phyloP scores from a whole-genome alignment of 176 grass and related monocot genomes.

The Phyllostachys edulis region DNA sequence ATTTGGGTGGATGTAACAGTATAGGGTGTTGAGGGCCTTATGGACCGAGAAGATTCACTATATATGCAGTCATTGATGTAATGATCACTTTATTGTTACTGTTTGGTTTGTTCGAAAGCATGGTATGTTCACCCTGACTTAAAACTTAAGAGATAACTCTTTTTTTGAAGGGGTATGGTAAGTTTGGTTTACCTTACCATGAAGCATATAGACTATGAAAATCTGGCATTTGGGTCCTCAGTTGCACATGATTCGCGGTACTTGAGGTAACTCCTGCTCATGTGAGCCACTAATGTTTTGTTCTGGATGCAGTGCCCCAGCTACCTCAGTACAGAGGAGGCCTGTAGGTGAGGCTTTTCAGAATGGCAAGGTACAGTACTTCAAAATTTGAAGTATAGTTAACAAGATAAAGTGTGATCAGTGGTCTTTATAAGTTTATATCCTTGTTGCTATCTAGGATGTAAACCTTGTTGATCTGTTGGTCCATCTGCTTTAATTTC shows the following conservation, averaged over 20 bases:
- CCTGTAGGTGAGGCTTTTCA: constrained; percentile 41
- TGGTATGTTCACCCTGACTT: constrained; percentile 47
- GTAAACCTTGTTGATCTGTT: background rate
- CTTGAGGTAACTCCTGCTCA: constrained; percentile 27
- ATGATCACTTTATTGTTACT: constrained; percentile 26
- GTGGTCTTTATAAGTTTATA: background rate
- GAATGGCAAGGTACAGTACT: constrained; percentile 39
- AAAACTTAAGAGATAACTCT: background rate
- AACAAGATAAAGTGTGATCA: background rate
- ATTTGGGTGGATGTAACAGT: constrained; percentile 27
- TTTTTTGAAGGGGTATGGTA: constrained; percentile 23
- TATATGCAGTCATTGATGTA: constrained; percentile 29
- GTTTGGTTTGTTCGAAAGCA: constrained; percentile 43
- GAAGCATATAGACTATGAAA: background rate
- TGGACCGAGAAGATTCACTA: constrained; percentile 21
- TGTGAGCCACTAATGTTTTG: constrained; percentile 34
- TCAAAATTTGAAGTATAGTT: background rate
- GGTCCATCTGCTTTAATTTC: background rate
- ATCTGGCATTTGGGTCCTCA: constrained; percentile 7
- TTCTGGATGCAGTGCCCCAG: constrained; percentile 41
- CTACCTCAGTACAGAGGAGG: constrained; percentile 36
- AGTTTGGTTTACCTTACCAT: constrained; percentile 1
- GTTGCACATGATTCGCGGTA: constrained; percentile 1
- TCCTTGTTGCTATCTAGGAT: background rate
- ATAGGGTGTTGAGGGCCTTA: constrained; percentile 23